phyloP scores from a whole-genome alignment of 1,284 basidiomycete species.

The Boletus putidus region DNA sequence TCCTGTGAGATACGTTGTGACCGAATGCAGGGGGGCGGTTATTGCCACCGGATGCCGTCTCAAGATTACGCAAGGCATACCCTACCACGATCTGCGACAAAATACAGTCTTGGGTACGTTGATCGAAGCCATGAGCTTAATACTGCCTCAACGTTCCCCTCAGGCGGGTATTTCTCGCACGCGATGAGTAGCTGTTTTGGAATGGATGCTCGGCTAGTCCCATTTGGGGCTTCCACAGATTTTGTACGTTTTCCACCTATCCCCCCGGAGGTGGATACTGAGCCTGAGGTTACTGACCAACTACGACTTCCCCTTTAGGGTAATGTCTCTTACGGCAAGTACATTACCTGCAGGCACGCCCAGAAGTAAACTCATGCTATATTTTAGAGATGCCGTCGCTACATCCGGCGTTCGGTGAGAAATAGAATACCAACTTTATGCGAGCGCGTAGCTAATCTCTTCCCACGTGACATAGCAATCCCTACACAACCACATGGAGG shows the following conservation, averaged over 20 bases:
- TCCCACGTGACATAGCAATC: slow-evolving; percentile 49
- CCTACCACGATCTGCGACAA: slow-evolving; percentile 62
- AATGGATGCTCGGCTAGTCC: slow-evolving; percentile 35
- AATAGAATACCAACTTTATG: neutral
- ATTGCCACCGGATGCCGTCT: slow-evolving; percentile 68
- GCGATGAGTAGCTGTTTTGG: slow-evolving; percentile 45
- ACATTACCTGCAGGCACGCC: slow-evolving; percentile 15
- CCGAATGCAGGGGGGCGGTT: slow-evolving; percentile 58
- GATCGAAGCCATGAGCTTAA: neutral
- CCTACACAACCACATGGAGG: slow-evolving; percentile 60
- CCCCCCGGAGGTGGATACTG: neutral
- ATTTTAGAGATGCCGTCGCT: slow-evolving; percentile 58
- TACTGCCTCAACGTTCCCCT: neutral
- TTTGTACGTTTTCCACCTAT: slow-evolving; percentile 49
- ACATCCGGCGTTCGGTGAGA: slow-evolving; percentile 61
- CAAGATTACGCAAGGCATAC: slow-evolving; percentile 43
- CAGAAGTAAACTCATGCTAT: slow-evolving; percentile 17
- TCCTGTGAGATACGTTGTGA: slow-evolving; percentile 3
- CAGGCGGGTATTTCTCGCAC: slow-evolving; percentile 50
- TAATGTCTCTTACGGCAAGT: slow-evolving; percentile 64
- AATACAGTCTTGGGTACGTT: slow-evolving; percentile 57
- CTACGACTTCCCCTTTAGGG: slow-evolving; percentile 45
- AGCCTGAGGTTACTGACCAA: slow-evolving; percentile 10
- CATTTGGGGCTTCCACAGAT: slow-evolving; percentile 59
- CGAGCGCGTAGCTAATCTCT: slow-evolving; percentile 8